Evolutionary conservation across 805 yeast species (phyloP).

Genomic region (Clavispora carvajalis): DNA sequence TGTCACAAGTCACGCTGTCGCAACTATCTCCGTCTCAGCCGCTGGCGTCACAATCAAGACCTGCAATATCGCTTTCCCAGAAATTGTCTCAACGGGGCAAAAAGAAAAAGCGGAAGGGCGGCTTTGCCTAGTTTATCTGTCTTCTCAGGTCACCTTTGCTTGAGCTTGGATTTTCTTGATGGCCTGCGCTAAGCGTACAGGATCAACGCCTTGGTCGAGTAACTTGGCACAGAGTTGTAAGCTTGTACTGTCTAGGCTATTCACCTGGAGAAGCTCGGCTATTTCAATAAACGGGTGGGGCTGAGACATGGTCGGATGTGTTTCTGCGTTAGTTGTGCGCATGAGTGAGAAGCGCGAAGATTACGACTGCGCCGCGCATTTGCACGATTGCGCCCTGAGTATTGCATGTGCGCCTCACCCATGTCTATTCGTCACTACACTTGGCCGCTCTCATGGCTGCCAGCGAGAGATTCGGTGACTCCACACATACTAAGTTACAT

Average conservation of each 20-base stretch:
- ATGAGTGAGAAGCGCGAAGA: no score
- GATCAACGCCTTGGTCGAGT: slow-evolving; percentile 33
- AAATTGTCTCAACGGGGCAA: slow-evolving; percentile 1
- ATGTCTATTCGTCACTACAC: no score
- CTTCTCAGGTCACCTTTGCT: slow-evolving; percentile 9
- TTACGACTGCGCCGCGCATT: no score
- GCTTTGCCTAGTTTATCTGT: slow-evolving; percentile 47
- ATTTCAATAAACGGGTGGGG: slow-evolving; percentile 13
- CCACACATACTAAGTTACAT: no score
- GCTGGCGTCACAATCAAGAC: not conserved
- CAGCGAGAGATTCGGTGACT: no score
- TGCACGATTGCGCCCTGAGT: no score
- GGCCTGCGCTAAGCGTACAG: slow-evolving; percentile 20
- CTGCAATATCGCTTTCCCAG: not conserved
- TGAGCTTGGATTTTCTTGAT: slow-evolving; percentile 24
- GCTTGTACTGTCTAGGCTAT: slow-evolving; percentile 22
- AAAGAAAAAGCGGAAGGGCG: slow-evolving; percentile 42
- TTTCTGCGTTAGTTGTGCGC: no score
- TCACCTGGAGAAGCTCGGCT: slow-evolving; percentile 20
- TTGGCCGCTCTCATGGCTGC: no score
- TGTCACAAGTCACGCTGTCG: not conserved
- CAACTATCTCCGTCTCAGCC: not conserved
- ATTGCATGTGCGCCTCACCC: no score
- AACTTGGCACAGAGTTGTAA: slow-evolving; percentile 29
- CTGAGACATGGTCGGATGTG: not conserved